These are phyloP conservation scores for Pseudogymnoascus sp. DNA, from an alignment of 2,329 filamentous ascomycete species.

Conservation along the genomic window DNA sequence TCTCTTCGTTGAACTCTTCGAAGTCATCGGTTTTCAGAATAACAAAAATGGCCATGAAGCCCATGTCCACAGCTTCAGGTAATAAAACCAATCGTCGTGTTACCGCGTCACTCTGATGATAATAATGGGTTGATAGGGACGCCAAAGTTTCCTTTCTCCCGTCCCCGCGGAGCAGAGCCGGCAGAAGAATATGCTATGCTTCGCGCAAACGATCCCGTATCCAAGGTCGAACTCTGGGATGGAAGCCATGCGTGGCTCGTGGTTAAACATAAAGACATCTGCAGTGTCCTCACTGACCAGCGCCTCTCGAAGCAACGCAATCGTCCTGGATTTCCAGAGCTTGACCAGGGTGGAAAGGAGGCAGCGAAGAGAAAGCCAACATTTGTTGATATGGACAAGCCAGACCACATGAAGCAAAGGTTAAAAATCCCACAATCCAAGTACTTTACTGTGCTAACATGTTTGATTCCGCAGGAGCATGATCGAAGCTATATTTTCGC, in stretches of 20 bases:
- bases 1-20: background rate
- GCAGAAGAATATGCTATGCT: slow-evolving; percentile 39
- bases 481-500: slow-evolving; percentile 38
- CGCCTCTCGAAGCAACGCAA: slow-evolving; percentile 41
- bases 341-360: slow-evolving; percentile 38
- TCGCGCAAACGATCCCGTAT: slow-evolving; percentile 37
- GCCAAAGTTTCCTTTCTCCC: slow-evolving; percentile 34
- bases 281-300: slow-evolving; percentile 36
- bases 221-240: slow-evolving; percentile 40
- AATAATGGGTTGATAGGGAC: slow-evolving; percentile 13
- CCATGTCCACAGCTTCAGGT: slow-evolving; percentile 3
- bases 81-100: background rate
- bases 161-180: slow-evolving; percentile 34
- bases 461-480: slow-evolving; percentile 31
- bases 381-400: slow-evolving; percentile 45
- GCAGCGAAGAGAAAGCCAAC: slow-evolving; percentile 43
- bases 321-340: slow-evolving; percentile 40
- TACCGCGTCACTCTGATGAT: background rate
- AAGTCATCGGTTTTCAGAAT: background rate
- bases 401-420: slow-evolving; percentile 40
- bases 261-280: slow-evolving; percentile 41
- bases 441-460: background rate
- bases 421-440: slow-evolving; percentile 14
- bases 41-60: background rate
- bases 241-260: slow-evolving; percentile 41